phyloP scores from a whole-genome alignment of 805 yeast species.

The Saturnispora gosingensis region DNA sequence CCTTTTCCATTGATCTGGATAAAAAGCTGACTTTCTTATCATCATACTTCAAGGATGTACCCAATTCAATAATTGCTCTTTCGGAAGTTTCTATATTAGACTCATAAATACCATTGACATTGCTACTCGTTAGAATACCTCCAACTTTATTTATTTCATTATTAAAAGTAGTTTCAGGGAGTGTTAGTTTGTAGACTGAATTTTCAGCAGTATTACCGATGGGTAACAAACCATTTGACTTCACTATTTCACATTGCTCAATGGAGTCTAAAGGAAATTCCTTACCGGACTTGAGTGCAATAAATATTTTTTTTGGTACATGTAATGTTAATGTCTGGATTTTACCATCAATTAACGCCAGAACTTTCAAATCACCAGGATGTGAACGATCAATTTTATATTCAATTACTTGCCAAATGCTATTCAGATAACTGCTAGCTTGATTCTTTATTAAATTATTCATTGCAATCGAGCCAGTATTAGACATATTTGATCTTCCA shows the following conservation, averaged over 20 bases:
- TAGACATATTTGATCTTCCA: conserved; percentile 42
- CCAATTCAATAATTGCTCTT: conserved; percentile 71
- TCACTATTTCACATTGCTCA: conserved; percentile 46
- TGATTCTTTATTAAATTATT: conserved; percentile 65
- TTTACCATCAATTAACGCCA: conserved; percentile 56
- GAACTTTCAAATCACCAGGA: conserved; percentile 75
- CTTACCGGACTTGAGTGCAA: conserved; percentile 47
- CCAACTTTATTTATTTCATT: conserved; percentile 49
- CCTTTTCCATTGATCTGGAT: conserved; percentile 77
- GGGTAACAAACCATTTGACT: conserved; percentile 57
- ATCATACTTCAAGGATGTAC: conserved; percentile 62
- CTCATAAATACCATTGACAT: conserved; percentile 67
- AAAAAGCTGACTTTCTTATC: conserved; percentile 69
- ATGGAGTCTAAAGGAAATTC: conserved; percentile 25
- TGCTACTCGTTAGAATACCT: conserved; percentile 53
- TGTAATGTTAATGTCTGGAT: conserved; percentile 66
- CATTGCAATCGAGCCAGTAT: conserved; percentile 49
- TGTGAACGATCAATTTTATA: conserved; percentile 42
- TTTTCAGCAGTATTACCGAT: conserved; percentile 47
- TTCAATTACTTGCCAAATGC: conserved; percentile 82
- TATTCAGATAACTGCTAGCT: conserved; percentile 68
- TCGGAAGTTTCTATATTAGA: conserved; percentile 57
- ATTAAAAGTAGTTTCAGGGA: conserved; percentile 57
- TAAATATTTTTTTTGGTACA: conserved; percentile 64
- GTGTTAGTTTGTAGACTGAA: conserved; percentile 46